Percentiles rank a stretch among this genome's conserved stretches.
Evolutionary conservation across 805 yeast species (phyloP).

Genomic region (Dipodascopsis uninucleata): DNA sequence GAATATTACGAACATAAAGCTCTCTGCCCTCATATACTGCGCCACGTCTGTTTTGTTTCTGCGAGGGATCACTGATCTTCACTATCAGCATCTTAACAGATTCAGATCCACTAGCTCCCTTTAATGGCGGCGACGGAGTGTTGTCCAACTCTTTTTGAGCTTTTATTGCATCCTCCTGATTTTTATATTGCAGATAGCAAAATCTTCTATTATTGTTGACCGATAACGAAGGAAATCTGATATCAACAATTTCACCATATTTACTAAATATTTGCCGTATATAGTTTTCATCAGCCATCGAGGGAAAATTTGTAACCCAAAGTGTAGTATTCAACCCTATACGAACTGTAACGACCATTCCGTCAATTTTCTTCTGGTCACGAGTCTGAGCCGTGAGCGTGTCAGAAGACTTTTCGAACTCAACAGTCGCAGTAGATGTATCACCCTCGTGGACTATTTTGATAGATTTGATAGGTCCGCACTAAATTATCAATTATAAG

Average conservation of each 20-base stretch:
- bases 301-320: conserved; percentile 75
- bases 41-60: conserved; percentile 42
- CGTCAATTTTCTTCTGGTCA: conserved; percentile 48
- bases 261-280: conserved; percentile 43
- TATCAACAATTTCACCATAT: conserved; percentile 44
- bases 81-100: conserved; percentile 44
- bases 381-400: conserved; percentile 60
- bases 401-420: conserved; percentile 48
- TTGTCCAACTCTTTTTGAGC: conserved; percentile 47
- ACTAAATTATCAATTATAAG: conserved; percentile 31
- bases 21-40: conserved; percentile 55
- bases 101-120: background rate
- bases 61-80: conserved; percentile 58
- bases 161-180: conserved; percentile 42
- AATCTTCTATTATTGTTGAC: conserved; percentile 58
- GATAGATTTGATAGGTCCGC: conserved; percentile 49
- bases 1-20: conserved; percentile 51
- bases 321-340: conserved; percentile 50
- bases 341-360: conserved; percentile 44
- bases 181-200: conserved; percentile 62
- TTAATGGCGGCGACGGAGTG: conserved; percentile 11
- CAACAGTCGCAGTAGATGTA: conserved; percentile 50
- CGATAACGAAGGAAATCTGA: conserved; percentile 63
- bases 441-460: conserved; percentile 7
- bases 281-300: conserved; percentile 42